A percentile compares a stretch with the other conserved stretches of the same genome.
Evolutionary conservation across 1,139 yeast species (phyloP).

Genomic region (Yamadazyma dendronema): DNA sequence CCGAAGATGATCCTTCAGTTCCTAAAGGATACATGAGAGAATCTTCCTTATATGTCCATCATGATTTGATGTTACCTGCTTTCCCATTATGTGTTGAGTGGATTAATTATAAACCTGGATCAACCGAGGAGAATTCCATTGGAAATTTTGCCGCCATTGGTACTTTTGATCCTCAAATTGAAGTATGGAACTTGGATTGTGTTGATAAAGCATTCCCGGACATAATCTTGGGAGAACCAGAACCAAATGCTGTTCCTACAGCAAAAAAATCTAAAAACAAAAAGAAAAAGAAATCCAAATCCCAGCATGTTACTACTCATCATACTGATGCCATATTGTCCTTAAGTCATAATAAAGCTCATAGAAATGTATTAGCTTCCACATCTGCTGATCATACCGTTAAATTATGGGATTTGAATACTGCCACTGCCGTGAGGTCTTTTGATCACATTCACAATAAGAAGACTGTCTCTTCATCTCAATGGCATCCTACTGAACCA

Average conservation of each 20-base stretch:
- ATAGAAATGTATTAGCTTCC: constrained; percentile 85
- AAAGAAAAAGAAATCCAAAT: constrained; percentile 50
- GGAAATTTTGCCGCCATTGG: constrained; percentile 97
- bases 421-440: constrained; percentile 73
- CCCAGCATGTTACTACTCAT: constrained; percentile 64
- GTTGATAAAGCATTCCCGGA: constrained; percentile 95
- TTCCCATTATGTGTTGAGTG: constrained; percentile 97
- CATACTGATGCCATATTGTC: constrained; percentile 95
- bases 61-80: constrained; percentile 94
- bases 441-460: constrained; percentile 55
- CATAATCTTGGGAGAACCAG: constrained; percentile 80
- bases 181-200: constrained; percentile 92
- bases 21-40: constrained; percentile 72
- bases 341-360: constrained; percentile 75
- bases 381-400: constrained; percentile 95
- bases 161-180: constrained; percentile 96
- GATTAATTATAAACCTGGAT: constrained; percentile 71
- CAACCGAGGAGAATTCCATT: constrained; percentile 31
- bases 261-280: constrained; percentile 47
- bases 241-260: constrained; percentile 44
- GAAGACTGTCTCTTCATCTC: constrained; percentile 81
- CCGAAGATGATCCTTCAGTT: constrained; percentile 58
- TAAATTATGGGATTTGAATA: constrained; percentile 88
- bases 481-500: constrained; percentile 81
- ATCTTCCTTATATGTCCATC: constrained; percentile 84